Conservation (phyloP, 2,329 filamentous ascomycete species). For the Cryphonectria japonica region DNA sequence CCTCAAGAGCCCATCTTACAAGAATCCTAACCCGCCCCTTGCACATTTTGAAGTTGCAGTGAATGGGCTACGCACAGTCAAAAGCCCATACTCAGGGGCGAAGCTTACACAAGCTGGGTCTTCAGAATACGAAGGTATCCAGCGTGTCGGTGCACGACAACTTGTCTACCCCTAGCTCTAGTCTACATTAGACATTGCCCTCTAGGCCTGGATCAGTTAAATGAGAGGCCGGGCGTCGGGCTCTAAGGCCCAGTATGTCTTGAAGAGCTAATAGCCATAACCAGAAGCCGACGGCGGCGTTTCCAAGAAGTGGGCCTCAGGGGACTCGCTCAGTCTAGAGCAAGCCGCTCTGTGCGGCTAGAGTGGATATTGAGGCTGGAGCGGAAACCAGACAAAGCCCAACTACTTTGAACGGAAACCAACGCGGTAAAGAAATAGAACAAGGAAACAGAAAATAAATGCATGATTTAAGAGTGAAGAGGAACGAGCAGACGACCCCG, state of each 20-base stretch:
- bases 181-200: neutral
- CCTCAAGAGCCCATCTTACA: neutral
- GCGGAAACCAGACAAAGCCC: neutral
- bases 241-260: neutral
- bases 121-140: slow-evolving; percentile 3
- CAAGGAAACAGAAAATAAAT: neutral
- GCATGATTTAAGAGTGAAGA: neutral
- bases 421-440: neutral
- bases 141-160: neutral
- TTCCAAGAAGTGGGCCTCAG: neutral
- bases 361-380: neutral
- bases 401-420: neutral
- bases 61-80: neutral
- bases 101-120: neutral
- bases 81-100: neutral
- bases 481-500: neutral
- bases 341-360: neutral
- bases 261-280: neutral
- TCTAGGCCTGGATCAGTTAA: neutral
- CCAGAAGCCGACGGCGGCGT: neutral
- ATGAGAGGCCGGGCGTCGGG: neutral
- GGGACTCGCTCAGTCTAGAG: neutral
- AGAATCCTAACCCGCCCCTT: neutral
- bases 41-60: neutral
- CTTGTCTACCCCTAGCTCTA: neutral